phyloP scores from a whole-genome alignment of 345 rosid species.

The Kernera saxatilis region DNA sequence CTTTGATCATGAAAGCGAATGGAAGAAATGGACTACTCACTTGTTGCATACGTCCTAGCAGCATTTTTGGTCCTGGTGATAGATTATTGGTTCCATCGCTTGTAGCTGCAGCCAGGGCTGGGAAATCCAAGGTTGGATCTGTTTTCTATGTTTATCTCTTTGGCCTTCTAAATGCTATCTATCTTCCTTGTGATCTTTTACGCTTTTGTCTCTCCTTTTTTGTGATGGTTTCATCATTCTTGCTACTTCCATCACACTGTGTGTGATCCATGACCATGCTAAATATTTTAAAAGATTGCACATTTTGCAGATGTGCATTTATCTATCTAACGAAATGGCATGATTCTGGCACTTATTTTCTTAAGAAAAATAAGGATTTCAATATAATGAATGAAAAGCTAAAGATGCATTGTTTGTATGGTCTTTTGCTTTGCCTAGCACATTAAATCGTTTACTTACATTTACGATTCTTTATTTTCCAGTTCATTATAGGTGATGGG shows the following conservation, averaged over 20 bases:
- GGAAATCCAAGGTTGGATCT: slow-evolving; percentile 72
- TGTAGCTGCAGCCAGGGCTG: slow-evolving; percentile 76
- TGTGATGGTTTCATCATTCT: neutral
- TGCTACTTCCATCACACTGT: neutral
- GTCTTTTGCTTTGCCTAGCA: neutral
- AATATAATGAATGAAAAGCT: neutral
- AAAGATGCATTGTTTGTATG: neutral
- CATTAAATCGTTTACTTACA: neutral
- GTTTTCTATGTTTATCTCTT: slow-evolving; percentile 1
- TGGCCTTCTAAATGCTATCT: neutral
- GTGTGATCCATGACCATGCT: neutral
- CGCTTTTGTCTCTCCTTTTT: neutral
- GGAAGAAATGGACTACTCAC: slow-evolving; percentile 74
- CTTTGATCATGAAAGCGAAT: slow-evolving; percentile 60
- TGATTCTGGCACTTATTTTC: neutral
- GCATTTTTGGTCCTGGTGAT: slow-evolving; percentile 97
- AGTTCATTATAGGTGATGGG: slow-evolving; percentile 96
- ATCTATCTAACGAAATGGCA: neutral
- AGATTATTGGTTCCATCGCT: slow-evolving; percentile 76
- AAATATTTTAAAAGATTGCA: neutral
- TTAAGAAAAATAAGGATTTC: neutral
- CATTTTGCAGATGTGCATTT: neutral
- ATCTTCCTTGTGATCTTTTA: neutral
- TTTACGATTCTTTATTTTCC: slow-evolving; percentile 11
- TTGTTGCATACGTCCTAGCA: slow-evolving; percentile 88